These are phyloP conservation scores for Calonectria crousiana DNA, from an alignment of 2,329 filamentous ascomycete species.

Conservation along the genomic window DNA sequence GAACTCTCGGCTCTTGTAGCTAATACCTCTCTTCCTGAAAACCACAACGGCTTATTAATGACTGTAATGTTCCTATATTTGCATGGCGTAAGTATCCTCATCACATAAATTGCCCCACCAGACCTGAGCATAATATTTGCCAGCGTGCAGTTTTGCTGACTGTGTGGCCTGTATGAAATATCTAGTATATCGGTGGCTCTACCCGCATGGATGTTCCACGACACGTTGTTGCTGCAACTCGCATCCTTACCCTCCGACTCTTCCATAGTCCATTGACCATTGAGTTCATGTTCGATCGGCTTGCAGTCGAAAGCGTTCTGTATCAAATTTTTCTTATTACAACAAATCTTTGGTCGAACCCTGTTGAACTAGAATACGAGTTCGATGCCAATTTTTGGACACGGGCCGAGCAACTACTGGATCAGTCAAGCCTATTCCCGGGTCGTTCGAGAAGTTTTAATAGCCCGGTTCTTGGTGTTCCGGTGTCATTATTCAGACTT, in stretches of 20 bases:
- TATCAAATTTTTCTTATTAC: constrained; percentile 38
- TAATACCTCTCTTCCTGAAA: constrained; percentile 24
- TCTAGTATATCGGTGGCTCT: constrained; percentile 35
- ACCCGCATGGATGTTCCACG: constrained; percentile 36
- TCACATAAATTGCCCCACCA: not conserved
- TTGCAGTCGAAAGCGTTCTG: constrained; percentile 41
- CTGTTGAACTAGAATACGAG: not conserved
- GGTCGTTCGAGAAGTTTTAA: constrained; percentile 26
- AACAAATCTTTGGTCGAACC: constrained; percentile 39
- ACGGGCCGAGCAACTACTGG: constrained; percentile 29
- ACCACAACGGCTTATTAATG: constrained; percentile 40
- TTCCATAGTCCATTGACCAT: constrained; percentile 21
- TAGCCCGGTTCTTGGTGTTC: constrained; percentile 41
- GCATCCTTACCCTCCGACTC: constrained; percentile 32
- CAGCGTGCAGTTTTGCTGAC: not conserved
- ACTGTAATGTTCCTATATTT: constrained; percentile 43
- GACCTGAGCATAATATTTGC: not conserved
- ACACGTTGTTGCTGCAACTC: constrained; percentile 37
- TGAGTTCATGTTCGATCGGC: constrained; percentile 32
- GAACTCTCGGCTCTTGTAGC: constrained; percentile 34
- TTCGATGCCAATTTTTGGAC: constrained; percentile 36
- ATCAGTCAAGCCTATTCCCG: constrained; percentile 26
- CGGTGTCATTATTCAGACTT: constrained; percentile 33
- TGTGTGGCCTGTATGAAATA: too few species aligned
- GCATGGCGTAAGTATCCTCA: constrained; percentile 35